A percentile compares a stretch with the other conserved stretches of the same genome.
Conservation (phyloP, 1,139 yeast genomes). For the Schwanniomyces etchellsii region DNA sequence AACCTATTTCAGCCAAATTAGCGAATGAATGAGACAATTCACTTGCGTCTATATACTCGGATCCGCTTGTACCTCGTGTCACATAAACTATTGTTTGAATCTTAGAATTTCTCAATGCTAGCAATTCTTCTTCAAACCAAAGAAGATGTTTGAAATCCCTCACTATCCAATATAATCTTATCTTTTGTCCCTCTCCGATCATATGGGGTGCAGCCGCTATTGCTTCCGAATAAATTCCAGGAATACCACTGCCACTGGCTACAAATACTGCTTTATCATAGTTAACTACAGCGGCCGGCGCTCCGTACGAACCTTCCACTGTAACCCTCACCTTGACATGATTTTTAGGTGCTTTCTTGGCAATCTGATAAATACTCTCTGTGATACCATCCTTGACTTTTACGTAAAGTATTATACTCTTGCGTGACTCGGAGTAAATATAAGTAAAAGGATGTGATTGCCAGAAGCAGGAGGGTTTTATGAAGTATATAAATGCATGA, state of each 20-base stretch:
- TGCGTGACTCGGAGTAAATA: slow-evolving; percentile 21
- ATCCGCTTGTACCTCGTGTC: slow-evolving; percentile 29
- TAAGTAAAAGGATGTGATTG: slow-evolving; percentile 70
- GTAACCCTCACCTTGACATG: slow-evolving; percentile 26
- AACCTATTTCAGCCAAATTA: background rate
- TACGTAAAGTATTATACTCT: slow-evolving; percentile 24
- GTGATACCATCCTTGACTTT: slow-evolving; percentile 38
- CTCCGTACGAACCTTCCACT: slow-evolving; percentile 46
- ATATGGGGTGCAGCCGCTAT: slow-evolving; percentile 11
- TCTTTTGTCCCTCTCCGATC: too few species aligned
- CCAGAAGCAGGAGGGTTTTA: slow-evolving; percentile 52
- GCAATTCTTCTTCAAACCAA: slow-evolving; percentile 50
- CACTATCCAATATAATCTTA: slow-evolving; percentile 49
- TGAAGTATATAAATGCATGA: slow-evolving; percentile 54
- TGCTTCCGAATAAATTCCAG: slow-evolving; percentile 40
- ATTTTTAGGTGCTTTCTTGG: slow-evolving; percentile 18
- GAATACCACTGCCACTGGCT: slow-evolving; percentile 47
- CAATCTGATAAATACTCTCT: slow-evolving; percentile 24
- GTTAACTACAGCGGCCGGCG: slow-evolving; percentile 25
- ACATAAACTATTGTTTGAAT: slow-evolving; percentile 36
- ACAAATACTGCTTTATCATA: slow-evolving; percentile 32
- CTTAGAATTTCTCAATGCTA: slow-evolving; percentile 21
- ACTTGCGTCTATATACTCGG: slow-evolving; percentile 1
- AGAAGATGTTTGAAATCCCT: slow-evolving; percentile 36
- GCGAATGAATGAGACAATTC: background rate